Base-by-base conservation (phyloP, 2,329 filamentous ascomycete genomes). In the Epichloe gansuensis region DNA sequence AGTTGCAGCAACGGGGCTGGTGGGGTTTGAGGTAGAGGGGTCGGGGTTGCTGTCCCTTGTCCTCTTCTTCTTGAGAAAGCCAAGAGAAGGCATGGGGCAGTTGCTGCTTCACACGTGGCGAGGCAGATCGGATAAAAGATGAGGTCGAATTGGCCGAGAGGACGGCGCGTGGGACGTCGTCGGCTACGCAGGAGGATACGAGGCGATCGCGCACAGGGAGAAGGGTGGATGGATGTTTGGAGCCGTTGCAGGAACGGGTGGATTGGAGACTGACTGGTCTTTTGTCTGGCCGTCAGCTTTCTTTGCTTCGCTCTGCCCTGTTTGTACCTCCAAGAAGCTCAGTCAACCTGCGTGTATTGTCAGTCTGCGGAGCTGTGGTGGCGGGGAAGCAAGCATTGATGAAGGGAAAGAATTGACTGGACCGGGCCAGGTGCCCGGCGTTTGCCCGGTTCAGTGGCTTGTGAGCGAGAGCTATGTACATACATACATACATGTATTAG, bases 51-150 rank as follows among this genome's bases (percentile, higher is more conserved):
- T 86, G 76, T 96, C 90, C 82, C 90, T 94, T 74, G 90, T 95
- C 81, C 90, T 85, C 81, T 95, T 95, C 82, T 95, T 97, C 81
- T 96, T 96, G 69, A 97, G 82, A 68, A 96, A 90, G 72, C 89
- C 89, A 77, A 96, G 81, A 71, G 82, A 88, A 83, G 91, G 93
- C 93, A 98, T 97, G 66, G 65, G 69, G 43, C 47, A 53, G 46
- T 37, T 60, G 50, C 46, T 57, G 52, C 52, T 56, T 49, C 44
- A 46, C 50, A 46, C 52, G 54, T 51, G 35, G 51, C 23, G 44
- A 52, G 48, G 51, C 47, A 44, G 52, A 44, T 35, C 41, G 46
- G 23, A 37, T 23, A 41, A 43, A 41, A 43, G 31, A 35, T 15
- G 37, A 45, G 28, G 31, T 39, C 50, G 50, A 50, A 54, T 46